These are phyloP conservation scores for Cyclanthera cordifolia DNA, from an alignment of 306 rosid genomes.

Conservation along the genomic window DNA sequence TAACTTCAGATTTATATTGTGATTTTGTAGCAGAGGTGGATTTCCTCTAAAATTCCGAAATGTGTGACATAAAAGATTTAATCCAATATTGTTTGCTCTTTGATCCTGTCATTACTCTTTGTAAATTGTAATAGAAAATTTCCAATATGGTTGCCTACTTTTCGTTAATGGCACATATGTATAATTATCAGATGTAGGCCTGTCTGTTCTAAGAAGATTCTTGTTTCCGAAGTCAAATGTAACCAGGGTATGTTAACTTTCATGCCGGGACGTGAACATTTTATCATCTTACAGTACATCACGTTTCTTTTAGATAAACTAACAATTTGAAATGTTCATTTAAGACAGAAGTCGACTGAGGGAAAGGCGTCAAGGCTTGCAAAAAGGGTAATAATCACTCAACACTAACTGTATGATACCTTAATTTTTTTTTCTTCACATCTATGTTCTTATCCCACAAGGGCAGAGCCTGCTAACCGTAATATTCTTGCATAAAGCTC, in stretches of 20 bases:
- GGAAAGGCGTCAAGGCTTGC: slow-evolving; percentile 78
- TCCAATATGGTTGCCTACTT: not conserved
- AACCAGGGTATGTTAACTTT: slow-evolving; percentile 50
- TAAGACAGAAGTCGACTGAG: slow-evolving; percentile 58
- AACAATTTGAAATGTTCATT: slow-evolving; percentile 36
- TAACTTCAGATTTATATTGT: no score
- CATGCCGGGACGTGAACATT: slow-evolving; percentile 13
- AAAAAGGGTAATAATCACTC: slow-evolving; percentile 55
- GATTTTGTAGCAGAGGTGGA: no score
- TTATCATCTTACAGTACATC: slow-evolving; percentile 20
- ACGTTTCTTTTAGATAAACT: slow-evolving; percentile 22
- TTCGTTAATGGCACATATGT: slow-evolving; percentile 14
- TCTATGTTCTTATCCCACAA: not conserved
- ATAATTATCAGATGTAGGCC: slow-evolving; percentile 77
- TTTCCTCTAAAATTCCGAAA: not conserved
- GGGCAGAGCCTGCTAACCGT: not conserved
- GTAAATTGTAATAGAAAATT: not conserved
- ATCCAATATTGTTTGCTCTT: not conserved
- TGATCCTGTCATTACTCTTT: not conserved
- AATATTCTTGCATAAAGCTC: not conserved
- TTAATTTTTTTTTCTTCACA: not conserved
- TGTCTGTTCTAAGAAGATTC: slow-evolving; percentile 78
- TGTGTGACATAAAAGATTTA: not conserved
- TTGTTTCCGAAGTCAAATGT: slow-evolving; percentile 48
- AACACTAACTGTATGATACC: not conserved